Percentiles rank a stretch among this genome's conserved stretches.
phyloP scores from a whole-genome alignment of 2,329 filamentous ascomycete genomes.

The Coleophoma eucalyptorum region DNA sequence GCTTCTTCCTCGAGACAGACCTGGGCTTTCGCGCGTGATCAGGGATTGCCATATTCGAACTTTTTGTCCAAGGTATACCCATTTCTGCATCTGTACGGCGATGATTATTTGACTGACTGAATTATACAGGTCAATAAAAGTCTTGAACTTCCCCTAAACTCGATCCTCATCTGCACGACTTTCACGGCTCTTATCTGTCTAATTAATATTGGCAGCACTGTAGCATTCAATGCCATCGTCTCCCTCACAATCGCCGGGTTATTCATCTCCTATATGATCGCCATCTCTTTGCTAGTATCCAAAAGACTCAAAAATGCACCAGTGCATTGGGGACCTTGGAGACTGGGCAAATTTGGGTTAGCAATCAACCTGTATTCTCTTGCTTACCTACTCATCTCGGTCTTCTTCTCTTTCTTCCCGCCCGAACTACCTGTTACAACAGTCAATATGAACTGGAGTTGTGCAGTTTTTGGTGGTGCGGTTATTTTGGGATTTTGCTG shows the following conservation, averaged over 20 bases:
- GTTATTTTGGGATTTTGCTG: slow-evolving; percentile 57
- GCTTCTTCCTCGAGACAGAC: slow-evolving; percentile 37
- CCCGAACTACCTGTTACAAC: slow-evolving; percentile 11
- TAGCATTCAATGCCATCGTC: slow-evolving; percentile 41
- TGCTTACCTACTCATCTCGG: slow-evolving; percentile 32
- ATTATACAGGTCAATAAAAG: neutral
- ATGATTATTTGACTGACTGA: too few species aligned
- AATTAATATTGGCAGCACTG: slow-evolving; percentile 36
- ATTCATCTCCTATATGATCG: slow-evolving; percentile 38
- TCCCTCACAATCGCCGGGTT: slow-evolving; percentile 38
- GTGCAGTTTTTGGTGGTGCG: slow-evolving; percentile 60
- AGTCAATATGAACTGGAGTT: slow-evolving; percentile 64
- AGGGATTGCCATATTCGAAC: slow-evolving; percentile 16
- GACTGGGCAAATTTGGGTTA: slow-evolving; percentile 16
- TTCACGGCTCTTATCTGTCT: slow-evolving; percentile 30
- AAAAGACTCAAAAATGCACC: slow-evolving; percentile 29
- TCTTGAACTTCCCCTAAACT: slow-evolving; percentile 15
- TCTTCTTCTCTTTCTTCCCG: slow-evolving; percentile 42
- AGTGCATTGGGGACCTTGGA: slow-evolving; percentile 17
- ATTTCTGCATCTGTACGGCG: too few species aligned
- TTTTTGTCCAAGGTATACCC: slow-evolving; percentile 12
- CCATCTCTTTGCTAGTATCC: slow-evolving; percentile 34
- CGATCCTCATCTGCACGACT: slow-evolving; percentile 22
- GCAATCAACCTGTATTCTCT: slow-evolving; percentile 11
- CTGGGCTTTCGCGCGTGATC: slow-evolving; percentile 39